Evolutionary conservation across 495 filamentous ascomycete species (phyloP).

Genomic region (Penicillium argentinense): DNA sequence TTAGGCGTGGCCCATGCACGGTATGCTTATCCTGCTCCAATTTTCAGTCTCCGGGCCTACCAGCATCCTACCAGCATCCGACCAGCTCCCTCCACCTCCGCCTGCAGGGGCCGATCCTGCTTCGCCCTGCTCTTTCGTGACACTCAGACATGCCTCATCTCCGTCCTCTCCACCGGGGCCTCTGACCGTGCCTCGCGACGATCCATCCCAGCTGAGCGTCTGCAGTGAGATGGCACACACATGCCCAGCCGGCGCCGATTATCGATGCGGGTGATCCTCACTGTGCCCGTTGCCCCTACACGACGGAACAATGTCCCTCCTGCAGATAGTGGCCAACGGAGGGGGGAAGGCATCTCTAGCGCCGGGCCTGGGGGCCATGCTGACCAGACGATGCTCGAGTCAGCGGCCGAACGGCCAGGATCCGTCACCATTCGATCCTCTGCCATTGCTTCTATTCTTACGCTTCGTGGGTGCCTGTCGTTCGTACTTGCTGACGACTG

Average conservation of each 20-base stretch:
- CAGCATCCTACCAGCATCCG: neutral
- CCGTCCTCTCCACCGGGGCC: conserved; percentile 2
- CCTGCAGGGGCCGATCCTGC: conserved; percentile 26
- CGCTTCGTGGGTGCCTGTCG: too few relatives aligned
- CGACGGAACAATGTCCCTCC: too few relatives aligned
- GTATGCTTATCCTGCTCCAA: conserved; percentile 6
- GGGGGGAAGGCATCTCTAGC: too few relatives aligned
- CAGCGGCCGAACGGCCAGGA: too few relatives aligned
- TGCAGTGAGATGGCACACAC: conserved; percentile 28
- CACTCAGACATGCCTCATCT: conserved; percentile 15
- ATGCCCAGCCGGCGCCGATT: neutral
- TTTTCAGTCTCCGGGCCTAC: neutral
- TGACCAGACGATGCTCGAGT: too few relatives aligned
- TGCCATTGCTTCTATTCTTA: too few relatives aligned
- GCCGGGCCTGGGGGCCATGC: too few relatives aligned
- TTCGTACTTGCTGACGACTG: too few relatives aligned
- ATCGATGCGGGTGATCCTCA: conserved; percentile 16
- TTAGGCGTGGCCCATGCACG: conserved; percentile 7
- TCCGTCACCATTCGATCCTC: too few relatives aligned
- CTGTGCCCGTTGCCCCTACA: too few relatives aligned
- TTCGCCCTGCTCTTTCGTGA: conserved; percentile 11
- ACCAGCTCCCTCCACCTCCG: neutral
- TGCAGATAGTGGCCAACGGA: neutral
- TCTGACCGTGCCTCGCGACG: too few relatives aligned
- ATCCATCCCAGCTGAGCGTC: too few relatives aligned